Evolutionary conservation across 2,329 filamentous ascomycete species (phyloP).

Genomic region (Monosporascus sp.): DNA sequence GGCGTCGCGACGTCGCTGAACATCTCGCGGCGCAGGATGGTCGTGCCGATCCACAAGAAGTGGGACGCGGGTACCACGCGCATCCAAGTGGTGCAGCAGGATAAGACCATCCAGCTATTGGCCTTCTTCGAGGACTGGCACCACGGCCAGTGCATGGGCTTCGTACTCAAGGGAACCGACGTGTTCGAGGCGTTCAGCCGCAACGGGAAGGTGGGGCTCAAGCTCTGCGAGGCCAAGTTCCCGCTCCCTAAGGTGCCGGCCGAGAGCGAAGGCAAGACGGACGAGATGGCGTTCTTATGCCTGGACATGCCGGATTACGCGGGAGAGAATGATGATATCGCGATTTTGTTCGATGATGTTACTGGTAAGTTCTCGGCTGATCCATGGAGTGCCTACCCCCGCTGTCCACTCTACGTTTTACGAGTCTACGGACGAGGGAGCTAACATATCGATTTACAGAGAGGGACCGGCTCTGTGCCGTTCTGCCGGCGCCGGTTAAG

Average conservation of each 20-base stretch:
- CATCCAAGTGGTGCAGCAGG: conserved; percentile 73
- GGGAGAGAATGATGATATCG: conserved; percentile 88
- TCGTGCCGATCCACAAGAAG: conserved; percentile 90
- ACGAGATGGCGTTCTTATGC: conserved; percentile 71
- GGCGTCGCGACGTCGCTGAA: conserved; percentile 68
- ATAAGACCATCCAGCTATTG: conserved; percentile 70
- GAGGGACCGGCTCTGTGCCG: conserved; percentile 46
- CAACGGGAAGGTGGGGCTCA: conserved; percentile 64
- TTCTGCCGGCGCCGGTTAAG: conserved; percentile 54
- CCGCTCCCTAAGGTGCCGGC: conserved; percentile 63
- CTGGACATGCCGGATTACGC: conserved; percentile 84
- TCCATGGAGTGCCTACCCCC: neutral
- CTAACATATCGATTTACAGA: conserved; percentile 34
- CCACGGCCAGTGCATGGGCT: conserved; percentile 85
- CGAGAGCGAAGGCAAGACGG: conserved; percentile 44
- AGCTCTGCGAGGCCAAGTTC: conserved; percentile 87
- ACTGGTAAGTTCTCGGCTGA: conserved; percentile 52
- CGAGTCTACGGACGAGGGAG: neutral
- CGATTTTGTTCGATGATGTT: conserved; percentile 76
- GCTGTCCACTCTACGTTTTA: too few species aligned
- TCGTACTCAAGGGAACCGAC: conserved; percentile 78
- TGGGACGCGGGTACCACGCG: conserved; percentile 81
- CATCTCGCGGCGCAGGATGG: conserved; percentile 80
- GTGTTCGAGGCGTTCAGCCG: conserved; percentile 66
- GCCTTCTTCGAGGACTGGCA: conserved; percentile 87